These are phyloP conservation scores for Zarea fungicola DNA, from an alignment of 2,329 filamentous ascomycete species.

Conservation along the genomic window DNA sequence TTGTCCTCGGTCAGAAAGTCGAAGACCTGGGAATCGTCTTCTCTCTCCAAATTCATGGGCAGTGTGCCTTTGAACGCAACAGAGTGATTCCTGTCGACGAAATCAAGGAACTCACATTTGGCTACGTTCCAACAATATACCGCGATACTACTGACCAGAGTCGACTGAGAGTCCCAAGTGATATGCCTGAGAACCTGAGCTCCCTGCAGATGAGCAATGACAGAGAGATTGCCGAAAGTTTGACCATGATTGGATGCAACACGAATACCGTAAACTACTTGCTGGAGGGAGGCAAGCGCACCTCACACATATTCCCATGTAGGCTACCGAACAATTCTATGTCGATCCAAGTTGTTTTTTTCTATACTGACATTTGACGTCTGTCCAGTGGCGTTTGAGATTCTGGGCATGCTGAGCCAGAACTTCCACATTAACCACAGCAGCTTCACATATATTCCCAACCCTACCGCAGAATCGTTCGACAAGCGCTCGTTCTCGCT, in stretches of 20 bases:
- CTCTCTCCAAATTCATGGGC: constrained; percentile 46
- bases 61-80: constrained; percentile 42
- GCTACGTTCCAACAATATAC: constrained; percentile 51
- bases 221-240: constrained; percentile 47
- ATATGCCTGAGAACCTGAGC: constrained; percentile 37
- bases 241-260: constrained; percentile 50
- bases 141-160: constrained; percentile 33
- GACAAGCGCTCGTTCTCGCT: constrained; percentile 44
- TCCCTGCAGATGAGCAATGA: constrained; percentile 43
- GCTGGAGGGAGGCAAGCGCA: constrained; percentile 31
- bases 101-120: constrained; percentile 52
- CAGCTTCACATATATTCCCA: constrained; percentile 50
- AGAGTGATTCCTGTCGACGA: constrained; percentile 49
- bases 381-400: constrained; percentile 49
- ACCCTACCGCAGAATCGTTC: constrained; percentile 52
- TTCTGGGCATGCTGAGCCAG: constrained; percentile 52
- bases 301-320: constrained; percentile 48
- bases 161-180: constrained; percentile 32
- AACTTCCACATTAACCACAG: constrained; percentile 45
- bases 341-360: not conserved
- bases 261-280: constrained; percentile 45
- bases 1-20: constrained; percentile 41
- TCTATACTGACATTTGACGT: not conserved
- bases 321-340: constrained; percentile 20
- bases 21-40: constrained; percentile 51